A percentile compares a stretch with the other conserved stretches of the same genome.
Conservation (phyloP, 106 monocot species). For the Dendrobium catenatum region DNA sequence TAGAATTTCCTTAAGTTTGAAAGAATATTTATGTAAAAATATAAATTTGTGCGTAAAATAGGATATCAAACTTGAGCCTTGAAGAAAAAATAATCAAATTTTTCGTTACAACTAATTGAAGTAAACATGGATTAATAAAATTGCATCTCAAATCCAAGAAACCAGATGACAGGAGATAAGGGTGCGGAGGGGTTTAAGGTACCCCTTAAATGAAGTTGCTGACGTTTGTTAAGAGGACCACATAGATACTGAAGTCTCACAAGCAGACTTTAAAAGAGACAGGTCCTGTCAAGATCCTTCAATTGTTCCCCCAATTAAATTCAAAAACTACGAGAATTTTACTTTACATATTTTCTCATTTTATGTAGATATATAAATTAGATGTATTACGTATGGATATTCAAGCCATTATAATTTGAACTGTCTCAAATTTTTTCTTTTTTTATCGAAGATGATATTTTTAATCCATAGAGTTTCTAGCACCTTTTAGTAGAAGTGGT, state of each 20-base stretch:
- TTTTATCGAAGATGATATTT: background rate
- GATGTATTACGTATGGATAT: background rate
- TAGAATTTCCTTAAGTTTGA: too few species aligned
- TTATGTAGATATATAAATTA: background rate
- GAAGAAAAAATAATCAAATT: too few species aligned
- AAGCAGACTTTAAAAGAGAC: background rate
- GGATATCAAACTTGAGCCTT: too few species aligned
- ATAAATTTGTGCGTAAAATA: too few species aligned
- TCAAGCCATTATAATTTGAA: background rate
- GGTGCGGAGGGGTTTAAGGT: background rate
- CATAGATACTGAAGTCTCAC: background rate
- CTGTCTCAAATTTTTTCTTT: background rate
- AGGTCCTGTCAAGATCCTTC: background rate
- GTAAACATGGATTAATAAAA: background rate
- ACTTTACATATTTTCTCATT: slow-evolving; percentile 1
- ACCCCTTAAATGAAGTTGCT: background rate
- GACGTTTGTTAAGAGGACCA: background rate
- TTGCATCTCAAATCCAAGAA: background rate
- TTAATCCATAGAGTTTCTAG: background rate
- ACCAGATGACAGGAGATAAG: background rate
- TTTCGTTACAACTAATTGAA: background rate
- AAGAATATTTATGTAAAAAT: too few species aligned
- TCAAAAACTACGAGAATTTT: background rate
- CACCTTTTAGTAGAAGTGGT: background rate
- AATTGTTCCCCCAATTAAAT: background rate